Base-by-base conservation (phyloP, 78 protist species). In the Cavenderia fasciculata region DNA sequence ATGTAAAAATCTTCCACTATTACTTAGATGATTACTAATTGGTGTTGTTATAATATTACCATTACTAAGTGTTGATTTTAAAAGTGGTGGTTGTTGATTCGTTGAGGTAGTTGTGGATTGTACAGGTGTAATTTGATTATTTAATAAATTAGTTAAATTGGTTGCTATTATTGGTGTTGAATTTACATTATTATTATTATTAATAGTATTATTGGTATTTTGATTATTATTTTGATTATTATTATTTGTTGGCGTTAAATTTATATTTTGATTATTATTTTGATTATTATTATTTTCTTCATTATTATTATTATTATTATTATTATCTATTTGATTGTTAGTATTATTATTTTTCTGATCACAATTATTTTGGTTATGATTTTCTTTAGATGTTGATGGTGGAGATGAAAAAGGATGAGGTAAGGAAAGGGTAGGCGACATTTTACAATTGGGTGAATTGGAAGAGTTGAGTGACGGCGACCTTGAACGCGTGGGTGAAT, bases 401-500 rank as follows among this genome's bases (percentile, higher is more conserved):
- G 68, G 7, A 4, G 68, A 40, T 59, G 59, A 18, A 23, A 27
- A n/a, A 49, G 68, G 66, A 31, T 43, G 31, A 46, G 31, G 56
- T 44, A 57, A 38, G 8, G 74, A 21, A 8, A 12, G 29, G 33
- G 82, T 47, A 23, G 82, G 40, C 25, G 66, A 36, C 38, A 73
- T 23, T 73, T 73, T 73, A 73, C 68, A 54, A 23, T n/a, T n/a
- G n/a, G n/a, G n/a, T n/a, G n/a, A n/a, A n/a, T n/a, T n/a, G n/a
- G n/a, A n/a, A n/a, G n/a, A n/a, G n/a, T n/a, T n/a, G n/a, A n/a
- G n/a, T n/a, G 68, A 54, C 10, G 59, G 29, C 29, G 75, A 68
- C 18, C 59, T 52, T 8, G 75, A 68, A 4, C 21, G 25, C 23
- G 29, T 73, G 49, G 82, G 82, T 34, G 82, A 73, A 73, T 73